Percentiles rank a stretch among this genome's conserved stretches.
Evolutionary conservation across 1,284 basidiomycete genomes (phyloP).

Genomic region (Rhizopogon parksii): DNA sequence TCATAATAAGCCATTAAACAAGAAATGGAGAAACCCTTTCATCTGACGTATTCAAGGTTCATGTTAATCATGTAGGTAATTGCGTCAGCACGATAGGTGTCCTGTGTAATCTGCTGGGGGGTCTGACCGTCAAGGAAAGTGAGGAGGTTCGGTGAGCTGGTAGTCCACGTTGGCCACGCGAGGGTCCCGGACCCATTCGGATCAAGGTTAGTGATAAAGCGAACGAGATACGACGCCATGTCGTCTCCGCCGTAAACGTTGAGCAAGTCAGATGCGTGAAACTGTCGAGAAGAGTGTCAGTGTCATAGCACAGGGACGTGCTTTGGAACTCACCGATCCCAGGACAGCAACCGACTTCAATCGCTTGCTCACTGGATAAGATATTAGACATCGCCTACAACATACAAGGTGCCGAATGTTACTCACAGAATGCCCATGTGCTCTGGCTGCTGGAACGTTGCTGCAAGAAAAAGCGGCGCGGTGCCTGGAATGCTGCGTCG

Average conservation of each 20-base stretch:
- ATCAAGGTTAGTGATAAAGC: slow-evolving; percentile 31
- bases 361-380: slow-evolving; percentile 37
- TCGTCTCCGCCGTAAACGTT: slow-evolving; percentile 34
- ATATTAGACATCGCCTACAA: neutral
- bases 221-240: slow-evolving; percentile 22
- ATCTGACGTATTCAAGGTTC: slow-evolving; percentile 22
- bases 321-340: slow-evolving; percentile 33
- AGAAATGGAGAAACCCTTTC: no score
- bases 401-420: neutral
- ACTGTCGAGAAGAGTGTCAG: slow-evolving; percentile 10
- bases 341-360: slow-evolving; percentile 35
- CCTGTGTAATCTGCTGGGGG: slow-evolving; percentile 29
- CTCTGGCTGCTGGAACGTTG: slow-evolving; percentile 35
- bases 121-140: slow-evolving; percentile 39
- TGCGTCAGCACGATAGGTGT: slow-evolving; percentile 37
- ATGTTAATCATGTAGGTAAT: slow-evolving; percentile 36
- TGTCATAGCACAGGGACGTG: slow-evolving; percentile 9
- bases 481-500: slow-evolving; percentile 48
- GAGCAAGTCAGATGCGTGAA: slow-evolving; percentile 36
- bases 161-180: slow-evolving; percentile 45
- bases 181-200: slow-evolving; percentile 37
- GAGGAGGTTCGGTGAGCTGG: slow-evolving; percentile 29
- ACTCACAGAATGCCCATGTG: slow-evolving; percentile 43
- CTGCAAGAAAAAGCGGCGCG: slow-evolving; percentile 43
- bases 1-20: no score